Percentiles rank a stretch among this genome's conserved stretches.
These are phyloP conservation scores for Dicorynia guianensis DNA, from an alignment of 306 rosid species.

Conservation along the genomic window DNA sequence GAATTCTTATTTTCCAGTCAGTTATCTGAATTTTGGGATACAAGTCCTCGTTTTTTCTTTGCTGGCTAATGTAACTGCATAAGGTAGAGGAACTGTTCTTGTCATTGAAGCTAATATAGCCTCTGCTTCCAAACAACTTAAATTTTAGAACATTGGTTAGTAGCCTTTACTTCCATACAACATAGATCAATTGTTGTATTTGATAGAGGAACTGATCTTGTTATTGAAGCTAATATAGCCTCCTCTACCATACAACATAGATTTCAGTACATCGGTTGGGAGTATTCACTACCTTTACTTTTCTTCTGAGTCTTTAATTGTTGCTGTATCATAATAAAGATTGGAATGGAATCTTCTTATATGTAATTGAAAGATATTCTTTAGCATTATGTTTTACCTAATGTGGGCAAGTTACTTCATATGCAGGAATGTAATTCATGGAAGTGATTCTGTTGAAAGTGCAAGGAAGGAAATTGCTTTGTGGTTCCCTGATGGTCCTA, in stretches of 20 bases:
- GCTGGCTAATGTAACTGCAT: neutral
- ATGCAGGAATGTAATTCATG: slow-evolving; percentile 72
- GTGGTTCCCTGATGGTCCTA: slow-evolving; percentile 73
- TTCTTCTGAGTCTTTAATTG: too few relatives aligned
- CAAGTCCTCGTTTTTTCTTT: too few relatives aligned
- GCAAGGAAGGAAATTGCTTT: slow-evolving; percentile 67
- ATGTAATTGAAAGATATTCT: neutral
- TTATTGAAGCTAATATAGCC: neutral
- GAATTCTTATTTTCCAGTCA: too few relatives aligned
- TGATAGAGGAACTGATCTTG: neutral
- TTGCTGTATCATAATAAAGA: too few relatives aligned
- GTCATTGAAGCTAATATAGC: neutral
- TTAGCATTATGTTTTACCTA: neutral
- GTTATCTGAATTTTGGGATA: neutral
- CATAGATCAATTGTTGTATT: too few relatives aligned
- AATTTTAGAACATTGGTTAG: neutral
- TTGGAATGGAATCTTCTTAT: too few relatives aligned
- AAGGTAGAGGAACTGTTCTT: neutral
- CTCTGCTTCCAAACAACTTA: neutral
- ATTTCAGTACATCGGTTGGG: neutral
- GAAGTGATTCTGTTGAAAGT: slow-evolving; percentile 75
- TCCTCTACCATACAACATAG: neutral
- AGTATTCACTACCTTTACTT: too few relatives aligned
- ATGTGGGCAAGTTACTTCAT: neutral
- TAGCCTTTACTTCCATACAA: too few relatives aligned